Conservation (phyloP, 169 alveolate species). For the Plasmodium coatneyi region DNA sequence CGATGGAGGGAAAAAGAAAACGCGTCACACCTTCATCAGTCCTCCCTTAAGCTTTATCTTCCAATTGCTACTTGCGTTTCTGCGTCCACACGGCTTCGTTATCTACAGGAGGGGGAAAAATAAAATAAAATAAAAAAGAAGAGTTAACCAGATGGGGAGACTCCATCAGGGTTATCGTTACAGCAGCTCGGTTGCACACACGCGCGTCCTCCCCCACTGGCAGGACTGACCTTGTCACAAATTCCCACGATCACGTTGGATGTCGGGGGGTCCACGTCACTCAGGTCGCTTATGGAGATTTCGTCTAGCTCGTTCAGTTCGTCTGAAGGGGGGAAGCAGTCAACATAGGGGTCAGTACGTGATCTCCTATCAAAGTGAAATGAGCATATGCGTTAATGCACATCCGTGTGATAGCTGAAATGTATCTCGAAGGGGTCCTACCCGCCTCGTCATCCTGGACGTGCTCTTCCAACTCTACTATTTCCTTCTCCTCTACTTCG, state of each 20-base stretch:
- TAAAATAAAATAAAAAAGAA: background rate
- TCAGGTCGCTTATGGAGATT: constrained; percentile 59
- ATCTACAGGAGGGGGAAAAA: constrained; percentile 2
- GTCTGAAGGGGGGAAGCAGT: constrained; percentile 4
- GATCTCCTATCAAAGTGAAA: background rate
- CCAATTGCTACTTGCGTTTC: constrained; percentile 67
- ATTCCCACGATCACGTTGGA: constrained; percentile 38
- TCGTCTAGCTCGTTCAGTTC: constrained; percentile 57
- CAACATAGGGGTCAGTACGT: background rate
- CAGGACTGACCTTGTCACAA: constrained; percentile 34
- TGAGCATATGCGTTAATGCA: background rate
- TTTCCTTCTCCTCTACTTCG: constrained; percentile 65
- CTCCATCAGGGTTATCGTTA: background rate
- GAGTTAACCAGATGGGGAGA: background rate
- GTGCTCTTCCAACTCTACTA: background rate
- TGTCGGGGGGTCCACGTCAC: constrained; percentile 74
- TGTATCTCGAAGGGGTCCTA: background rate
- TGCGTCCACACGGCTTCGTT: constrained; percentile 65
- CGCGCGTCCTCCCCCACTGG: background rate
- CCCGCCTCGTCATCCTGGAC: constrained; percentile 3
- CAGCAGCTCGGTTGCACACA: background rate
- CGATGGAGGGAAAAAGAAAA: background rate
- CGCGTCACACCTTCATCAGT: constrained; percentile 47
- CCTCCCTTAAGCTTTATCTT: constrained; percentile 69
- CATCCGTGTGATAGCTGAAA: background rate